These are phyloP conservation scores for Fremontodendron californicum DNA, from an alignment of 345 rosid species.

Conservation along the genomic window DNA sequence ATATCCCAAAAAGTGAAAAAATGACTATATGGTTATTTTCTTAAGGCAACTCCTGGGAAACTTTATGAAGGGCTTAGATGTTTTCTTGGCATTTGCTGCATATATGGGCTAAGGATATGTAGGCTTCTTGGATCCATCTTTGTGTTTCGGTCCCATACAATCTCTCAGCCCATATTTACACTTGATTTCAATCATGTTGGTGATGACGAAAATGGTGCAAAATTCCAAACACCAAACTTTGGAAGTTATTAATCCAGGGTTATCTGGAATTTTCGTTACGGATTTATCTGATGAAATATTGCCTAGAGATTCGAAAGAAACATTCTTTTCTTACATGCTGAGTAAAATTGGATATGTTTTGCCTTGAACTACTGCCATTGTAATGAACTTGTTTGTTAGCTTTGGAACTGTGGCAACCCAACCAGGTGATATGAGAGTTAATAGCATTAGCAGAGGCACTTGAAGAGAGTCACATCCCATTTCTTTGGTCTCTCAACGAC, in stretches of 20 bases:
- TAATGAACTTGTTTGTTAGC: slow-evolving; percentile 52
- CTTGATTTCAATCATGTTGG: slow-evolving; percentile 20
- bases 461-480: slow-evolving; percentile 37
- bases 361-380: slow-evolving; percentile 38
- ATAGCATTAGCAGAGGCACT: slow-evolving; percentile 48
- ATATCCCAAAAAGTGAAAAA: background rate
- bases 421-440: slow-evolving; percentile 39
- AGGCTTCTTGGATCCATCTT: slow-evolving; percentile 44
- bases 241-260: slow-evolving; percentile 46
- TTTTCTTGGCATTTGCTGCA: slow-evolving; percentile 37
- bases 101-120: slow-evolving; percentile 38
- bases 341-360: slow-evolving; percentile 32
- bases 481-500: slow-evolving; percentile 49
- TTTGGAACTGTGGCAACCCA: slow-evolving; percentile 45
- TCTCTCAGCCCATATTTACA: slow-evolving; percentile 41
- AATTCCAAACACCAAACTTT: slow-evolving; percentile 17
- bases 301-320: slow-evolving; percentile 21
- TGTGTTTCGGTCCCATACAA: slow-evolving; percentile 41
- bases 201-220: background rate
- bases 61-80: slow-evolving; percentile 25
- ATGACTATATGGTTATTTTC: slow-evolving; percentile 41
- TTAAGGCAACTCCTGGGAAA: slow-evolving; percentile 33
- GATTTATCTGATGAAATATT: slow-evolving; percentile 51
- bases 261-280: slow-evolving; percentile 29
- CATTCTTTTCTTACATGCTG: slow-evolving; percentile 31